A percentile compares a stretch with the other conserved stretches of the same genome.
These are phyloP conservation scores for Talaromyces amestolkiae DNA, from an alignment of 2,329 filamentous ascomycete species.

Conservation along the genomic window DNA sequence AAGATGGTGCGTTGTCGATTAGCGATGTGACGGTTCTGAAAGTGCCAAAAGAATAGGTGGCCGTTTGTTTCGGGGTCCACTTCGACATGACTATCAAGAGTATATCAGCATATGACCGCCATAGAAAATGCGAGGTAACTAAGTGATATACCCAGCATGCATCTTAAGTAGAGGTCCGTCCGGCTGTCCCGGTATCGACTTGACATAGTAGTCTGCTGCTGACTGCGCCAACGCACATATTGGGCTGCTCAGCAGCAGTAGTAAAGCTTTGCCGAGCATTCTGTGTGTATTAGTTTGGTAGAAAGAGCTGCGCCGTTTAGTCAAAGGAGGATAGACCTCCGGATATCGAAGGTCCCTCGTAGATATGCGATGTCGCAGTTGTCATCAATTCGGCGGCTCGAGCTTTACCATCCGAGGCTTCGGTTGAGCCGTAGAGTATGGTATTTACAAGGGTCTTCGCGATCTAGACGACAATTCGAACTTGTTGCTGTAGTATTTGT, in stretches of 20 bases:
- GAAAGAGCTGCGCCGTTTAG: not conserved
- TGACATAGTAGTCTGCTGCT: slow-evolving; percentile 87
- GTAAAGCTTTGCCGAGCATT: slow-evolving; percentile 10
- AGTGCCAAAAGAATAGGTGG: slow-evolving; percentile 99
- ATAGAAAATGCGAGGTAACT: not conserved
- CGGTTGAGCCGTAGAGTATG: not conserved
- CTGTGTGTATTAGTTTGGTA: not conserved
- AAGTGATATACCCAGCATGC: slow-evolving; percentile 78
- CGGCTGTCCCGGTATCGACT: slow-evolving; percentile 79
- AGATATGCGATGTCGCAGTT: not conserved
- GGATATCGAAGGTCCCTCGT: not conserved
- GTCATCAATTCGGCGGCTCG: not conserved
- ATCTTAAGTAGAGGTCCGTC: slow-evolving; percentile 80
- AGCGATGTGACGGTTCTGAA: slow-evolving; percentile 90
- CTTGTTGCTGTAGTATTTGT: not conserved
- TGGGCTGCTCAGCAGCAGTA: slow-evolving; percentile 29
- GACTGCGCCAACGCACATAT: slow-evolving; percentile 45
- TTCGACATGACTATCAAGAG: slow-evolving; percentile 73
- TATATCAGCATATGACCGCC: not conserved
- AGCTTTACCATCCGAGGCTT: not conserved
- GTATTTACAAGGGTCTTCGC: not conserved
- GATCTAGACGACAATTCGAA: not conserved
- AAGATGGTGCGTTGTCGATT: slow-evolving; percentile 87
- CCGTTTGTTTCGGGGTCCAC: slow-evolving; percentile 80
- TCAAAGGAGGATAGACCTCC: not conserved